Conservation (phyloP, 2,329 filamentous ascomycete species). For the Trichoderma harzianum region DNA sequence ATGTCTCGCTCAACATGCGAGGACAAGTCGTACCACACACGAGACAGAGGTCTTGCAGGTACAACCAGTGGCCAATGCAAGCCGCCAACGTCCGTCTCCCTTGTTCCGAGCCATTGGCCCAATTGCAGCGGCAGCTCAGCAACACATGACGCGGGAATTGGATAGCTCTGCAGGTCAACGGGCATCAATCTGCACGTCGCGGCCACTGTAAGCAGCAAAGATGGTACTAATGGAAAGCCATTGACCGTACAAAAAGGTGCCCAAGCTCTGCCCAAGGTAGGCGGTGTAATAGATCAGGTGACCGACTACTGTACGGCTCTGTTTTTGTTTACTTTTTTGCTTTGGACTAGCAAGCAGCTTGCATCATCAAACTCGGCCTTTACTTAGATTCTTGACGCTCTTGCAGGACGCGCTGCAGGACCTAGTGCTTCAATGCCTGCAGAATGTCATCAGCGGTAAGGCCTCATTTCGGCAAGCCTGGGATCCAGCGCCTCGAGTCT, state of each 20-base stretch:
- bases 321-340: not conserved
- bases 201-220: not conserved
- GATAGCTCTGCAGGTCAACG: not conserved
- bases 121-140: not conserved
- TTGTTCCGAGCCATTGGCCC: not conserved
- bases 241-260: not conserved
- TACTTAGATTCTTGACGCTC: not conserved
- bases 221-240: not conserved
- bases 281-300: not conserved
- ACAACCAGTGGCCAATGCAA: not conserved
- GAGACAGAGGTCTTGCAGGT: not conserved
- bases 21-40: not conserved
- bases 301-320: not conserved
- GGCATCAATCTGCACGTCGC: not conserved
- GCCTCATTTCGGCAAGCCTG: slow-evolving; percentile 8
- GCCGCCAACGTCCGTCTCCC: not conserved
- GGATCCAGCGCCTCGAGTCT: not conserved
- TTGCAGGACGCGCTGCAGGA: not conserved
- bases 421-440: not conserved
- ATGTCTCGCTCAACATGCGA: not conserved
- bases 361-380: not conserved
- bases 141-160: not conserved
- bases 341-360: not conserved
- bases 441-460: not conserved
- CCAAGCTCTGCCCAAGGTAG: not conserved